Conservation (phyloP, 805 yeast species). For the Brettanomyces anomalus region DNA sequence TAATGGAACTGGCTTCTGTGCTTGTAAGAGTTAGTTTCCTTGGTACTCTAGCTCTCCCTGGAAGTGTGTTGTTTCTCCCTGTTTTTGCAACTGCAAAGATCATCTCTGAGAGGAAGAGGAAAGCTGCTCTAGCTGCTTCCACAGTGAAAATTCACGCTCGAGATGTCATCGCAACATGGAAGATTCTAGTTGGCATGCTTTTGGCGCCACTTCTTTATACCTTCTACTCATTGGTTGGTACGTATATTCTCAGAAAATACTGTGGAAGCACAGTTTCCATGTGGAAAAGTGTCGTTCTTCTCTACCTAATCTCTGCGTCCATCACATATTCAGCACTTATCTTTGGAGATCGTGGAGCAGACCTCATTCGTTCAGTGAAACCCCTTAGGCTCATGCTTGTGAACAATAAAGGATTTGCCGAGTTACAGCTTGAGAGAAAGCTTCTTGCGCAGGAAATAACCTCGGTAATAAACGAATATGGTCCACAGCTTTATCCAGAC, state of each 20-base stretch:
- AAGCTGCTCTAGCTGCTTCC: slow-evolving; percentile 73
- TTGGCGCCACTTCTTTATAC: slow-evolving; percentile 81
- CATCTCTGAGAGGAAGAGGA: slow-evolving; percentile 66
- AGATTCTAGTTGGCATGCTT: slow-evolving; percentile 80
- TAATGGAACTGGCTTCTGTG: slow-evolving; percentile 18
- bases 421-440: slow-evolving; percentile 53
- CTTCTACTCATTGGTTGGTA: slow-evolving; percentile 63
- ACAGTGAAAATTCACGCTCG: slow-evolving; percentile 86
- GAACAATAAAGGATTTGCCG: slow-evolving; percentile 45
- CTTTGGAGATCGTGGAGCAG: slow-evolving; percentile 91
- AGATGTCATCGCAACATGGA: slow-evolving; percentile 97
- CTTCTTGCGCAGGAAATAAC: slow-evolving; percentile 68
- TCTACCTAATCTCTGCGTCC: slow-evolving; percentile 53
- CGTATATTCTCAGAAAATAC: slow-evolving; percentile 24
- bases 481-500: slow-evolving; percentile 83
- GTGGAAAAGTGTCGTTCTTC: slow-evolving; percentile 27
- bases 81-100: slow-evolving; percentile 71
- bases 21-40: slow-evolving; percentile 43
- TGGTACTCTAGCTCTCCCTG: slow-evolving; percentile 70
- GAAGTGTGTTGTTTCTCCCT: slow-evolving; percentile 80
- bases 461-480: slow-evolving; percentile 67
- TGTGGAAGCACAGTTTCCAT: slow-evolving; percentile 14
- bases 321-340: slow-evolving; percentile 87
- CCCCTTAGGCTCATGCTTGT: slow-evolving; percentile 66
- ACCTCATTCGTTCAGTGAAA: slow-evolving; percentile 69